A percentile compares a stretch with the other conserved stretches of the same genome.
Conservation (phyloP, 257 asterid genomes). For the Solanum infundibuliforme region DNA sequence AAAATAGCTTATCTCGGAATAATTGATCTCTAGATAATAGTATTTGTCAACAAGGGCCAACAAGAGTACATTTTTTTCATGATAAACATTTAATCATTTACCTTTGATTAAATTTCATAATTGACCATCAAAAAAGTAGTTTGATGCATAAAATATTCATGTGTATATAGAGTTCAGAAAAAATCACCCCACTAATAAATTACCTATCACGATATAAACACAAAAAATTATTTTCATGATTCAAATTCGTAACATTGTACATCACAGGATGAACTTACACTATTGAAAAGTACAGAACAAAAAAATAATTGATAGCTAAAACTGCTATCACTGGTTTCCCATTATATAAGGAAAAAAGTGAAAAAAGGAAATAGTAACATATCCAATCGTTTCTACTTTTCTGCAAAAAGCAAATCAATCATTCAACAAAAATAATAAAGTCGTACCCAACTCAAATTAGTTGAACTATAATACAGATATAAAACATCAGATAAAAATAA, state of each 20-base stretch:
- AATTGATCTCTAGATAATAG: not conserved
- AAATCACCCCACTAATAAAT: not conserved
- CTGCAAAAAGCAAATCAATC: not conserved
- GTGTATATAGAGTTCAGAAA: not conserved
- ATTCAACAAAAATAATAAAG: not conserved
- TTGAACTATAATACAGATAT: not conserved
- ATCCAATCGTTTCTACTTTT: not conserved
- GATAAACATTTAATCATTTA: not conserved
- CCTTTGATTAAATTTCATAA: not conserved
- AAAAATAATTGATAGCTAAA: not conserved
- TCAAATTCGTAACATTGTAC: rapidly evolving
- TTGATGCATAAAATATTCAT: not conserved
- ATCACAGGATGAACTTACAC: not conserved
- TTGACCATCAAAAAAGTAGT: not conserved
- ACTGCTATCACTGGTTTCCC: not conserved
- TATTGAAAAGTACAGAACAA: not conserved
- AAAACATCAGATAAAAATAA: rapidly evolving
- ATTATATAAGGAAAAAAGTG: not conserved
- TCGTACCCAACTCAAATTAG: not conserved
- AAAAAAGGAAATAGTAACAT: not conserved
- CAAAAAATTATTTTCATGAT: rapidly evolving
- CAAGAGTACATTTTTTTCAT: not conserved
- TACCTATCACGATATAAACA: rapidly evolving
- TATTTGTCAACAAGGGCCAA: not conserved
- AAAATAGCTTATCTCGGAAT: rapidly evolving